phyloP scores from a whole-genome alignment of 2,329 filamentous ascomycete species.

The Furcasterigmium sp. region DNA sequence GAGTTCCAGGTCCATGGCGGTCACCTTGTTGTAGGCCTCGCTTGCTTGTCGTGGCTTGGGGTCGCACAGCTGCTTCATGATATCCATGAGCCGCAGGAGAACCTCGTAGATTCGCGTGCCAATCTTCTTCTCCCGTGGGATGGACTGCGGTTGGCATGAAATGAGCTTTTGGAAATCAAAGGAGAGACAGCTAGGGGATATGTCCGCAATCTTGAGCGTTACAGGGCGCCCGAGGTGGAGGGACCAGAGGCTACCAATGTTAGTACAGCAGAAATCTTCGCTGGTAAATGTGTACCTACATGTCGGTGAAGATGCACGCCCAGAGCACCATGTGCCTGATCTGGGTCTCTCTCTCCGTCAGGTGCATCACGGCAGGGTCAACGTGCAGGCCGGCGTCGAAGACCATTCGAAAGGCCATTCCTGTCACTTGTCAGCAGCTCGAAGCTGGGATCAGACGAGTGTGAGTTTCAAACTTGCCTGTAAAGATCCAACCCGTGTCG shows the following conservation, averaged over 20 bases:
- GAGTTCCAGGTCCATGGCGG: constrained; percentile 9
- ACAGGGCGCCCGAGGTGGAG: constrained; percentile 12
- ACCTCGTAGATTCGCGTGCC: constrained; percentile 13
- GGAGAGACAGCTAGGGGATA: constrained; percentile 8
- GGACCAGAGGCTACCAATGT: constrained; percentile 4
- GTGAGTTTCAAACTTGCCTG: not conserved
- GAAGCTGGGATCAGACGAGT: not conserved
- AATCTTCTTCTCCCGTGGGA: constrained; percentile 5
- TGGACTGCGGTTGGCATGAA: constrained; percentile 2
- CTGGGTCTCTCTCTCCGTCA: constrained; percentile 8
- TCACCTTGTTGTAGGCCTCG: constrained; percentile 7
- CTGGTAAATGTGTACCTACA: constrained; percentile 2
- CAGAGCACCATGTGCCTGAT: constrained; percentile 12
- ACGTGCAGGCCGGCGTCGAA: constrained; percentile 13
- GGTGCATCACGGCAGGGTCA: constrained; percentile 5
- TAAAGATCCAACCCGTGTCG: constrained; percentile 12
- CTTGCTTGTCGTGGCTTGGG: constrained; percentile 4
- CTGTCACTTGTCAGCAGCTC: not conserved
- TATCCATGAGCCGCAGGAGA: constrained; percentile 9
- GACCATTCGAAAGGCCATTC: constrained; percentile 11
- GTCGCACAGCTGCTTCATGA: constrained; percentile 8
- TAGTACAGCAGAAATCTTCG: no score
- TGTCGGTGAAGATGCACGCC: constrained; percentile 10
- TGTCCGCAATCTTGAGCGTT: constrained; percentile 13
- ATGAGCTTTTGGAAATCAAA: constrained; percentile 2